Conservation (phyloP, 805 yeast genomes). For the Yamadazyma olivae region DNA sequence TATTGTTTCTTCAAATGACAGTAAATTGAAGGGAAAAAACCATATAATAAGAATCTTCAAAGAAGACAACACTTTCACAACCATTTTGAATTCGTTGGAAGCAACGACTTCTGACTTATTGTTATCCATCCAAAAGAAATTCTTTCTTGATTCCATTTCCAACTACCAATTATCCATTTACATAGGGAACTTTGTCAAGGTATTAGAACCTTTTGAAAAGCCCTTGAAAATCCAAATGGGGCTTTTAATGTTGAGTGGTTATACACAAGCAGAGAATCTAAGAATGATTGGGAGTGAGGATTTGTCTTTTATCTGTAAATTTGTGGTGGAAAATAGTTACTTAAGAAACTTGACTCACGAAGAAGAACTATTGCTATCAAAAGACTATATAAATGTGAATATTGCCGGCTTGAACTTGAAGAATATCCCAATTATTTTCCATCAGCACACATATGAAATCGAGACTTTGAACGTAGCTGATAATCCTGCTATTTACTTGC, state of each 20-base stretch:
- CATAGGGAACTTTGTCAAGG: slow-evolving; percentile 74
- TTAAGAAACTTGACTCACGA: slow-evolving; percentile 61
- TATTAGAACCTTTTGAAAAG: slow-evolving; percentile 65
- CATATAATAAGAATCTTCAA: slow-evolving; percentile 71
- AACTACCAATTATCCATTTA: slow-evolving; percentile 74
- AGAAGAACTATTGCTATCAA: slow-evolving; percentile 63
- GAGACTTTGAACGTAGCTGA: slow-evolving; percentile 78
- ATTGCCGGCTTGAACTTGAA: slow-evolving; percentile 71
- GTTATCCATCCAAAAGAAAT: slow-evolving; percentile 69
- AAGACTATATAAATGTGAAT: slow-evolving; percentile 70
- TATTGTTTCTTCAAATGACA: slow-evolving; percentile 12
- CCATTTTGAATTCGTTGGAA: slow-evolving; percentile 74
- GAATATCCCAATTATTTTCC: slow-evolving; percentile 80
- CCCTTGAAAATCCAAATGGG: slow-evolving; percentile 79
- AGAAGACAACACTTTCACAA: slow-evolving; percentile 81
- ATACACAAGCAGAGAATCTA: slow-evolving; percentile 69
- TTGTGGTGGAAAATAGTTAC: slow-evolving; percentile 63
- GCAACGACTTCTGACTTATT: slow-evolving; percentile 76
- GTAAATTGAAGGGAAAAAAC: slow-evolving; percentile 25
- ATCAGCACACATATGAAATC: slow-evolving; percentile 76
- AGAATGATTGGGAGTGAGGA: slow-evolving; percentile 83
- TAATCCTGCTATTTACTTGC: slow-evolving; percentile 81
- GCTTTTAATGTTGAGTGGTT: slow-evolving; percentile 72
- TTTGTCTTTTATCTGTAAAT: slow-evolving; percentile 75
- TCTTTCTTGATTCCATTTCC: slow-evolving; percentile 64